Base-by-base conservation (phyloP, 2,329 filamentous ascomycete genomes). In the Teratosphaeria nubilosa region DNA sequence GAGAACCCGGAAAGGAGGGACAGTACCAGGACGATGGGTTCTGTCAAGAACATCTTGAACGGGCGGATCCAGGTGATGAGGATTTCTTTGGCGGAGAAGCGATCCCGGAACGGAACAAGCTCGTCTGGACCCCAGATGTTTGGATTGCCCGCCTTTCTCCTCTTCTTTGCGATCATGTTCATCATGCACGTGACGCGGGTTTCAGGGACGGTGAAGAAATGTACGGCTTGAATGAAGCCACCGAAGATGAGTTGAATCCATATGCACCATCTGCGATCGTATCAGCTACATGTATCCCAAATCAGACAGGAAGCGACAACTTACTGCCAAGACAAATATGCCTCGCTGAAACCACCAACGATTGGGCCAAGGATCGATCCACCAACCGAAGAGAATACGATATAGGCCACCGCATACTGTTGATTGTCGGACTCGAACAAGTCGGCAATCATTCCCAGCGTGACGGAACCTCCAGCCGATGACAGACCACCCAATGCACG, bases 241-340 rank as follows among this genome's bases (percentile, higher is more conserved):
- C 89, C 88, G 56, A 94, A 85, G 66, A 92, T 91, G 64, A 94
- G 82, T 74, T 95, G 90, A 60, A 94, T 88, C 90, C 90, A 95
- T 70, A 94, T 91, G 56, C 79, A 84, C 87, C 87, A 91, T 66
- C 82, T 68, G 53, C n/a, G 30, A 55, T 10, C 5, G 22, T 14
- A 24, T 61, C 50, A 55, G 59, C 24, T 7, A 56, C 20, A 51
- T 45, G n/a, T 27, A 52, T 22, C 22, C 5, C 25, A 30, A 31
- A 34, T 16, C 20, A n/a, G 51, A 27, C 7, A 30, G 30, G 16
- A 20, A 27, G n/a, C 30, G 25, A 24, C 20, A 45, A 60, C 66
- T 59, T 32, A 68, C 59, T 61, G 80, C 90, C 89, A 94, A 22
- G 82, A 68, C 14, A 85, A 78, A 63, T 66, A 72, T 11, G 62